Evolutionary conservation across 2,329 filamentous ascomycete genomes (phyloP).

Genomic region (Nothophoma quercina): DNA sequence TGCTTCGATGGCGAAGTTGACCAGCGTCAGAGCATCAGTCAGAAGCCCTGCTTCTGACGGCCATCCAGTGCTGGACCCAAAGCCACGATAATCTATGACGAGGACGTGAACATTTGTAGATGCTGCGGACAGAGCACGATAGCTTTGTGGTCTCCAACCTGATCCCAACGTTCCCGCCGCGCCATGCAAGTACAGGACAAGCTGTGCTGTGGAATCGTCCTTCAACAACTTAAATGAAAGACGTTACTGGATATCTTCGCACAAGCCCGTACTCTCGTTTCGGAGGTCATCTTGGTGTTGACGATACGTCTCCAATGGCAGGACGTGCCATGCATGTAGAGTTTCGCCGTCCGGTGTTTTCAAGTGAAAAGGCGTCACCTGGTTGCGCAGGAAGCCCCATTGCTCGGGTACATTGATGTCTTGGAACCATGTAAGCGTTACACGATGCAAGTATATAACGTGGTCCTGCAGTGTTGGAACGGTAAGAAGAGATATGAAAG

Average conservation of each 20-base stretch:
- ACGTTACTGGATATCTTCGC: constrained; percentile 62
- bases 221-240: constrained; percentile 68
- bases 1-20: constrained; percentile 62
- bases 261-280: constrained; percentile 56
- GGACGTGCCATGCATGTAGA: constrained; percentile 60
- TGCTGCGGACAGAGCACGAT: constrained; percentile 61
- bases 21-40: constrained; percentile 61
- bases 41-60: constrained; percentile 65
- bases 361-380: constrained; percentile 59
- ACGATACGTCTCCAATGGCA: constrained; percentile 57
- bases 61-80: constrained; percentile 61
- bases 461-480: constrained; percentile 61
- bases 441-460: constrained; percentile 63
- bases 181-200: constrained; percentile 70
- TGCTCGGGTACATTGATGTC: constrained; percentile 58
- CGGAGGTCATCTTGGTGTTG: constrained; percentile 53
- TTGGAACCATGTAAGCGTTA: constrained; percentile 64
- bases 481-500: constrained; percentile 57
- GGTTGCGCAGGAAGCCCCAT: constrained; percentile 59
- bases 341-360: constrained; percentile 51
- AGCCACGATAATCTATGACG: constrained; percentile 69
- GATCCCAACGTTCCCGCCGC: constrained; percentile 65
- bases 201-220: constrained; percentile 67
- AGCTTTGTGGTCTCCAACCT: constrained; percentile 63
- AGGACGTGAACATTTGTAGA: constrained; percentile 64